Evolutionary conservation across 1,284 basidiomycete species (phyloP).

Genomic region (Pholiota adiposa): DNA sequence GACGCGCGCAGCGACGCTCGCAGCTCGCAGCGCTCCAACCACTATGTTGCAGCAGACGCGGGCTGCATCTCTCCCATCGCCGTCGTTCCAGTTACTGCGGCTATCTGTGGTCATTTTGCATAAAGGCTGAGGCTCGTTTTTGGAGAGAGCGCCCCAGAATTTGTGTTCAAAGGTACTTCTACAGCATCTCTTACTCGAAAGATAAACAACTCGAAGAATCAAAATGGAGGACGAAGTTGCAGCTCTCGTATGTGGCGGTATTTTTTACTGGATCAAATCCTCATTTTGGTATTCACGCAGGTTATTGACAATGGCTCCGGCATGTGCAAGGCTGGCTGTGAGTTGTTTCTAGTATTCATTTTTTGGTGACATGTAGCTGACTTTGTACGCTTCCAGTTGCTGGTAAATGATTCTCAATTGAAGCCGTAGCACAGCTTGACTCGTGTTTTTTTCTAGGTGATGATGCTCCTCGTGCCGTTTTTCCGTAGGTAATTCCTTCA

Average conservation of each 20-base stretch:
- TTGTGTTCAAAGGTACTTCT: slow-evolving; percentile 19
- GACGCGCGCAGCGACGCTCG: slow-evolving; percentile 13
- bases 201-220: slow-evolving; percentile 21
- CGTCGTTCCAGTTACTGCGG: background rate
- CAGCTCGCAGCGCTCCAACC: slow-evolving; percentile 11
- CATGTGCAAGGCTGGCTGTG: slow-evolving; percentile 94
- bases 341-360: slow-evolving; percentile 35
- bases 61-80: background rate
- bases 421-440: background rate
- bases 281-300: no score
- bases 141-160: slow-evolving; percentile 16
- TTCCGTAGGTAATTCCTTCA: slow-evolving; percentile 52
- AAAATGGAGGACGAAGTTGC: slow-evolving; percentile 37
- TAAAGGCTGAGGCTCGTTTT: slow-evolving; percentile 1
- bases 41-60: background rate
- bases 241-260: slow-evolving; percentile 35
- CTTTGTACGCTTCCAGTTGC: slow-evolving; percentile 43
- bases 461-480: slow-evolving; percentile 73
- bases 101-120: background rate
- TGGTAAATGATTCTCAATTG: slow-evolving; percentile 38
- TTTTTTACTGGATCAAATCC: no score
- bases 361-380: slow-evolving; percentile 24
- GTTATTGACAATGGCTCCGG: slow-evolving; percentile 89
- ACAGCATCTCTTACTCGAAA: slow-evolving; percentile 19
- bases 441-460: slow-evolving; percentile 49